phyloP scores from a whole-genome alignment of 805 yeast genomes.

The Sugiyamaella valdiviana region DNA sequence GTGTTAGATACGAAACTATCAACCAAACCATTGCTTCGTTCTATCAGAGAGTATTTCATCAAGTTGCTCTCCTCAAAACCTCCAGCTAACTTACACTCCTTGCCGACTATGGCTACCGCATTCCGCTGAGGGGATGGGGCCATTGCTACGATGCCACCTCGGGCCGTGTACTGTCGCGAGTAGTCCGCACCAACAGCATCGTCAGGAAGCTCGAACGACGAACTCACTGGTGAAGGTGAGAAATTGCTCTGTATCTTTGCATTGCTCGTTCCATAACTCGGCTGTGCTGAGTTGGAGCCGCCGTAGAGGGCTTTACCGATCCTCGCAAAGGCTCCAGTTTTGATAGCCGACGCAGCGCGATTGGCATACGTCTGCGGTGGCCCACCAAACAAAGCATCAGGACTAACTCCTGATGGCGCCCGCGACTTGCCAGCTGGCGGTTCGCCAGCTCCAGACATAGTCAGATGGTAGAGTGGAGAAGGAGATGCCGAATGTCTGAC shows the following conservation, averaged over 20 bases:
- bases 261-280: neutral
- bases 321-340: conserved; percentile 21
- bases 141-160: conserved; percentile 27
- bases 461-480: neutral
- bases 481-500: neutral
- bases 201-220: neutral
- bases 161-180: conserved; percentile 12
- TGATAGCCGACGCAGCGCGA: conserved; percentile 19
- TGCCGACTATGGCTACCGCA: conserved; percentile 27
- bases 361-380: conserved; percentile 12
- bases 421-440: neutral
- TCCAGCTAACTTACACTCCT: conserved; percentile 19
- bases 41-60: no score
- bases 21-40: no score
- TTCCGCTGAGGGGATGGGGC: conserved; percentile 23
- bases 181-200: neutral
- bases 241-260: neutral
- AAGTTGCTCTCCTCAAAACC: conserved; percentile 4
- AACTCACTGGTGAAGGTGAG: neutral
- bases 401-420: neutral
- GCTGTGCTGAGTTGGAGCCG: neutral
- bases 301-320: conserved; percentile 25
- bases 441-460: neutral
- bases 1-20: neutral
- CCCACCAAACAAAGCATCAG: neutral